Base-by-base conservation (phyloP, 73 alveolate genomes). In the Uronychia binucleata region DNA sequence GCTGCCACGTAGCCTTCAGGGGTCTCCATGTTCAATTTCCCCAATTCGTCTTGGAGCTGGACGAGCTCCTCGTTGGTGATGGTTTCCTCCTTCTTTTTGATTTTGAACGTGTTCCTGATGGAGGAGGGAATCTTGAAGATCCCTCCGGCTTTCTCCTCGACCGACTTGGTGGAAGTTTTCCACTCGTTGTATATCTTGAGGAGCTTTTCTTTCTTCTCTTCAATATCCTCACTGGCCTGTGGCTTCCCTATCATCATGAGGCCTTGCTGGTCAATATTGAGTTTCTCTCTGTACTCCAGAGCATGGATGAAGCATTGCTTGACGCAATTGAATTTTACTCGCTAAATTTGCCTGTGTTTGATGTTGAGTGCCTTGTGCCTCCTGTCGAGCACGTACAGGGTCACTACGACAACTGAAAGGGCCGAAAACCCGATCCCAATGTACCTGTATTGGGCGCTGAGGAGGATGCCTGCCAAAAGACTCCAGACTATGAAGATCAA, bases 401-500 rank as follows among this genome's bases (percentile, higher is more conserved):
- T 33, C 8, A 58, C 57, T 5, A 77, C 27, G 5, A 67, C 0
- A 0, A 85, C 27, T 5, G 82, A 8, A 0, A 77, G 5, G 1
- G 86, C 86, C 58, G 82, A 67, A 8, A 33, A 35, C 26, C 78
- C 30, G 1, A 85, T 85, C 1, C 91, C 91, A 57, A 85, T 85
- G 32, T 77, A 85, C 35, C 91, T 77, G 26, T 57, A 31, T 28
- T 85, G 11, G 1, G 58, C 59, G 33, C 34, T 0, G 28, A 85
- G 75, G 26, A 85, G 57, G 67, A 77, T 85, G 0, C 91, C 86
- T 1, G 86, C 91, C 28, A 85, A 27, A 35, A 85, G 77, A 30
- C 86, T 77, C 91, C 91, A 85, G 1, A 82, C 60, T 27, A 85
- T 35, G 82, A 85, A 85, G 26, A 57, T 77, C 1, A 77, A 57